Evolutionary conservation across 345 rosid genomes (phyloP), one percentile per base, ranked within the genome.

Genomic region (Firmiana major): DNA sequence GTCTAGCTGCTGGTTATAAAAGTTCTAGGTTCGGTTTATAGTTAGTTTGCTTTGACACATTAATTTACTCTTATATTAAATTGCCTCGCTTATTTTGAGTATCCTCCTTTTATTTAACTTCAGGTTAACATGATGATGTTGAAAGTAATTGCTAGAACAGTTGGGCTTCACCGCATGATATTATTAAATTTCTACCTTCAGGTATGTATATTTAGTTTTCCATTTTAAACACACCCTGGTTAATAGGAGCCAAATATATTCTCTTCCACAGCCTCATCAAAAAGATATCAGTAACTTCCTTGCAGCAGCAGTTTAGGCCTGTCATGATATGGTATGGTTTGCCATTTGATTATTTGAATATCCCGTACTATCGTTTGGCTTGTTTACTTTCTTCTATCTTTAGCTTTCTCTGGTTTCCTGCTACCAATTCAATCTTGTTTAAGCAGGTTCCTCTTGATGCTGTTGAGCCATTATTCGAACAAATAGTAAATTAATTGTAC

Each of bases 111-210:
- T 76, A 70, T 71, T 21, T 63, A 81, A 72, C 51, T 81, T 81
- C 91, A 96, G 99, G 89, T 91, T 71, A 93, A 87, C 85, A 87
- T 93, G 97, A 92, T 95, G 97, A 82, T 96, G 88, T 77, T 96
- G 80, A 92, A 93, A 89, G 90, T 93, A 60, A 86, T 96, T 83
- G 94, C 97, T 74, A 91, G 97, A 63, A 86, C 94, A 38, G 84
- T 96, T 80, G 99, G 99, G 68, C 97, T 92, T 66, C 99, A 96
- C 84, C 65, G n/a, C n/a, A 82, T 96, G 85, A 89, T 91, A 24
- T 83, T 96, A 58, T 79, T 92, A 76, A 91, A 89, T 60, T 89
- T 92, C 74, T 96, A 92, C 81, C 82, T 94, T 66, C 92, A 75
- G 83, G 45, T 74, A 46, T 40, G 26, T 68, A 22, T 75, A 16